These are phyloP conservation scores for Alternaria ethzedia DNA, from an alignment of 2,329 filamentous ascomycete genomes.

Conservation along the genomic window DNA sequence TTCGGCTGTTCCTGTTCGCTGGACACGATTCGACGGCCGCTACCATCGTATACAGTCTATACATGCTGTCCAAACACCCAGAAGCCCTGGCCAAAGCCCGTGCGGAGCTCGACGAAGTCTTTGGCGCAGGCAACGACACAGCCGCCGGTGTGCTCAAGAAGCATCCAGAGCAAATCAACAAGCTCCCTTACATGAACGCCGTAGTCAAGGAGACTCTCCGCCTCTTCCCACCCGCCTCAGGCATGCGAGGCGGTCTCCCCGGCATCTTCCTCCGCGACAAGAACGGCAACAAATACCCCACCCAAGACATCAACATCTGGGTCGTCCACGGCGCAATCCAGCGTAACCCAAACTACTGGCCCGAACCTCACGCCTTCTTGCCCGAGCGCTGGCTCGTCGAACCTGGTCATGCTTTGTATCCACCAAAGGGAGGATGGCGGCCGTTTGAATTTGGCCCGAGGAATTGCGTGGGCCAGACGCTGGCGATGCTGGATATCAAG, in stretches of 20 bases:
- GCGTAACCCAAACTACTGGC: slow-evolving; percentile 25
- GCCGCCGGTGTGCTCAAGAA: slow-evolving; percentile 19
- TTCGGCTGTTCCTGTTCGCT: slow-evolving; percentile 33
- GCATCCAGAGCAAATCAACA: slow-evolving; percentile 37
- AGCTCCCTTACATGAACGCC: slow-evolving; percentile 38
- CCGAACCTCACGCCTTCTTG: slow-evolving; percentile 25
- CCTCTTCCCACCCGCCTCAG: slow-evolving; percentile 43
- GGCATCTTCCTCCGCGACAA: slow-evolving; percentile 20
- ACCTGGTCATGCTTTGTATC: slow-evolving; percentile 14
- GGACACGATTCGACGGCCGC: slow-evolving; percentile 46
- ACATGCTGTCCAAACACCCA: slow-evolving; percentile 38
- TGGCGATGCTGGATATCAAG: slow-evolving; percentile 25
- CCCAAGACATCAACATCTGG: slow-evolving; percentile 21
- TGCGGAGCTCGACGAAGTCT: slow-evolving; percentile 39
- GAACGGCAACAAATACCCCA: slow-evolving; percentile 31
- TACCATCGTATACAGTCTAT: slow-evolving; percentile 40
- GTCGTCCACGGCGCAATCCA: slow-evolving; percentile 24
- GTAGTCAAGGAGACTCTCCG: slow-evolving; percentile 47
- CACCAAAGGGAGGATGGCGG: slow-evolving; percentile 31
- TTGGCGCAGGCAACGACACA: slow-evolving; percentile 26
- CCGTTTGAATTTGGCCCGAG: slow-evolving; percentile 50
- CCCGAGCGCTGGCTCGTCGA: slow-evolving; percentile 33
- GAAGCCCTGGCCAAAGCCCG: slow-evolving; percentile 26
- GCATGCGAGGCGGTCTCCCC: slow-evolving; percentile 22
- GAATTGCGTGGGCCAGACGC: slow-evolving; percentile 31